Evolutionary conservation across 2,329 filamentous ascomycete genomes (phyloP).

Genomic region (Paraphaeosphaeria sporulosa): DNA sequence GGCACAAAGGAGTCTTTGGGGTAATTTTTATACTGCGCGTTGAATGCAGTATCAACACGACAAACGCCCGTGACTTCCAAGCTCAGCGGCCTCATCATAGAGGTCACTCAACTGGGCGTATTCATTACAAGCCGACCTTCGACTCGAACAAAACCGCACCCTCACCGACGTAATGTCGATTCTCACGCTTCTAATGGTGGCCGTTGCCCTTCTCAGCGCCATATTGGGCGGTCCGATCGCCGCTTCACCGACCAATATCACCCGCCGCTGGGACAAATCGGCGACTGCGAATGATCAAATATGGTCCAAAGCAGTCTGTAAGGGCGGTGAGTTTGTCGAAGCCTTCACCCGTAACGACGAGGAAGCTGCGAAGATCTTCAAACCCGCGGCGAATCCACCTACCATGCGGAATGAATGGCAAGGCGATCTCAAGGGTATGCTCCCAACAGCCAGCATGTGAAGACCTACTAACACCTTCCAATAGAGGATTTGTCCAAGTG

Average conservation of each 20-base stretch:
- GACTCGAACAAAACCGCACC: neutral
- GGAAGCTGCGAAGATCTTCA: conserved; percentile 9
- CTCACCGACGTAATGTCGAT: neutral
- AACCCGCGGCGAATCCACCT: conserved; percentile 11
- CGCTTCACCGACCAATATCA: neutral
- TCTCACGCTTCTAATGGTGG: neutral
- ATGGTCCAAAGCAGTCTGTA: neutral
- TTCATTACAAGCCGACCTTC: neutral
- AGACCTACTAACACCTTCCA: neutral
- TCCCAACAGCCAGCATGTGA: neutral
- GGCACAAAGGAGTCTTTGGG: neutral
- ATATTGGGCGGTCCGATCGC: neutral
- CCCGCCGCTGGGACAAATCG: neutral
- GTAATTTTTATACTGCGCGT: neutral
- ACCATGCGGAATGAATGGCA: conserved; percentile 27
- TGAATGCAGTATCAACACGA: neutral
- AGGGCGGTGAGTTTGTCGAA: neutral
- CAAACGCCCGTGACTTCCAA: neutral
- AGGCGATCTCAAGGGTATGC: conserved; percentile 18
- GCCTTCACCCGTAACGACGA: neutral
- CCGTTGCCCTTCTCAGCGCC: neutral
- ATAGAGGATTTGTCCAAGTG: conserved; percentile 19
- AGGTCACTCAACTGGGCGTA: neutral
- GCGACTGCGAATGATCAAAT: neutral
- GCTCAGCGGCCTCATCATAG: neutral